phyloP scores from a whole-genome alignment of 2,329 filamentous ascomycete species.

The Colletotrichum falcatum region DNA sequence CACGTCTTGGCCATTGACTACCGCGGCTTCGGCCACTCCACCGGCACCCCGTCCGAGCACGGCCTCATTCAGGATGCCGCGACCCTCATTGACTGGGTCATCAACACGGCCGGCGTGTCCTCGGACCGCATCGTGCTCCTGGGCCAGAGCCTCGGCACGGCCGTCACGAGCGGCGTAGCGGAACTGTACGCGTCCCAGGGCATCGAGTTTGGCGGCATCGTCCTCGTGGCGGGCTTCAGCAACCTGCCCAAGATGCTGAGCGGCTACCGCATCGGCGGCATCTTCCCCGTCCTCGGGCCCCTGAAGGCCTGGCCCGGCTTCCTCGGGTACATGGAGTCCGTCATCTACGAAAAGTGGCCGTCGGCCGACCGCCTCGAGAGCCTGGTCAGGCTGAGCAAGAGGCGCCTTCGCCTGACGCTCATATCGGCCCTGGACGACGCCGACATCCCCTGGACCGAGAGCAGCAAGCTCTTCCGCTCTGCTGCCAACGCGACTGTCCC shows the following conservation, averaged over 20 bases:
- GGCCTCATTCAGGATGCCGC: constrained; percentile 85
- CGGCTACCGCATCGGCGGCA: constrained; percentile 82
- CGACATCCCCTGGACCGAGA: constrained; percentile 83
- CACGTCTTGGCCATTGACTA: constrained; percentile 94
- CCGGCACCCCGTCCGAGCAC: constrained; percentile 81
- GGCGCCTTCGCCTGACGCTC: constrained; percentile 73
- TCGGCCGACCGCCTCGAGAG: constrained; percentile 74
- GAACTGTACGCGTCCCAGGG: constrained; percentile 73
- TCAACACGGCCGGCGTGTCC: constrained; percentile 72
- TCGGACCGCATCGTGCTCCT: constrained; percentile 81
- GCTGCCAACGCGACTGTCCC: constrained; percentile 65
- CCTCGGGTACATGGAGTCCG: constrained; percentile 68
- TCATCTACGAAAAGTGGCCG: constrained; percentile 85
- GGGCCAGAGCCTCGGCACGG: constrained; percentile 91
- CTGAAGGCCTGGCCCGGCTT: constrained; percentile 75
- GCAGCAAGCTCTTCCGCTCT: constrained; percentile 71
- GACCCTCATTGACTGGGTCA: constrained; percentile 78
- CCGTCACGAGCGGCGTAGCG: constrained; percentile 79
- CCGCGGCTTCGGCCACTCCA: constrained; percentile 86
- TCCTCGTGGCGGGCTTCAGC: constrained; percentile 85
- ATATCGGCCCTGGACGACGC: constrained; percentile 85
- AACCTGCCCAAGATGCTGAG: constrained; percentile 79
- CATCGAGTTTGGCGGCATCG: constrained; percentile 80
- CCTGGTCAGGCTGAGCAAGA: constrained; percentile 64
- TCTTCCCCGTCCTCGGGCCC: constrained; percentile 83